Base-by-base conservation (phyloP, 2,329 filamentous ascomycete species). In the Aspergillus ibericus region DNA sequence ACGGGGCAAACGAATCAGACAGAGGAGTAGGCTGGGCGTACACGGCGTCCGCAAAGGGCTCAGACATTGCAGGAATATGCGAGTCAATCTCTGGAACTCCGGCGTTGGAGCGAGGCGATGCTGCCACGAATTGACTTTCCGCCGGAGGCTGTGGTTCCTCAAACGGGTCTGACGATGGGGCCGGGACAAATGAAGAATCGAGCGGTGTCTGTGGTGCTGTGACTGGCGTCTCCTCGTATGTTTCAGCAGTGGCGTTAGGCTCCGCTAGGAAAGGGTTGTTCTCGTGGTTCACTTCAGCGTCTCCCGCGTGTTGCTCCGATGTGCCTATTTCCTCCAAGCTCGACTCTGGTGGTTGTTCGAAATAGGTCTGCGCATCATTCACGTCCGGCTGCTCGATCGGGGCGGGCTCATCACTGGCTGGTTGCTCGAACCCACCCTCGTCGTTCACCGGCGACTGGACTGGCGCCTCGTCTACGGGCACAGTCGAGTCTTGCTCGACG, bases 91-190 rank as follows among this genome's bases (percentile, higher is more conserved):
- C 58, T 27, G 53, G 56, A 18, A 53, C 59, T 13, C 55, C 63
- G 8, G 58, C 48, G 57, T 66, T 63, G 22, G 62, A 49, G 54
- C 59, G 64, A 53, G 66, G 59, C 52, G 68, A 53, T 58, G 62
- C 68, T 59, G 68, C 62, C 58, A 69, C 63, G 59, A 66, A 70
- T 53, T 66, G 68, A 52, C 66, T 63, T 46, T 74, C 71, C 4
- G 68, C 69, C 35, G 66, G 58, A 25, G 68, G 72, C 29, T 71
- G 73, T 12, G 72, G 73, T 57, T 70, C 69, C 20, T 48, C 44
- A n/a, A 53, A 44, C 36, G 56, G 52, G 36, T 61, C 62, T 25
- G 49, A 42, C 35, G 56, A 54, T 27, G 35, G 36, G 15, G 48
- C 44, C 10, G 53, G 49, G 38, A 53, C 36, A 29, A 62, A 61